Base-by-base conservation (phyloP, 2,329 filamentous ascomycete genomes). In the Didymella segeticola region DNA sequence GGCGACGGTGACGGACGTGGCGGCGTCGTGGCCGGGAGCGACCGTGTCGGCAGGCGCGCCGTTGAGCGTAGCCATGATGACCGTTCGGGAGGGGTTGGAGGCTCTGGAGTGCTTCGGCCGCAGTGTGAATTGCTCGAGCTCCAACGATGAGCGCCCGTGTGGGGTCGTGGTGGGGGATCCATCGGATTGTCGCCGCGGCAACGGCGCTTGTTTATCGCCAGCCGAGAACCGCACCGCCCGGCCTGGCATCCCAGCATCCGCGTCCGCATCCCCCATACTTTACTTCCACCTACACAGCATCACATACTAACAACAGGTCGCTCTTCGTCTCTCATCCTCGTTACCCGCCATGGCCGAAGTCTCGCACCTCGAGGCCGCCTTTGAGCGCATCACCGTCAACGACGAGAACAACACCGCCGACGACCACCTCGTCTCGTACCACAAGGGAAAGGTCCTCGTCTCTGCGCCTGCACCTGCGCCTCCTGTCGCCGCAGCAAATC, bases 331-430 rank as follows among this genome's bases (percentile, higher is more conserved):
- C n/a, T n/a, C n/a, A n/a, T n/a, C n/a, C n/a, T n/a, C n/a, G n/a
- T n/a, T n/a, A 9, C 30, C 10, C 34, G 15, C 48, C 36, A 84
- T 93, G 89, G 86, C 47, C 15, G 47, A 93, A 61, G 85, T 89
- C 54, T 86, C 90, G 65, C 86, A 86, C 45, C 82, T 98, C 39
- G 93, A 97, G 79, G 82, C 89, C 77, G 90, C 90, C 67, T 91
- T 98, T 71, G 92, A 96, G 86, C 88, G 88, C 76, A 85, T 97
- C 78, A 89, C 90, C 17, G 90, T 97, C 58, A 89, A 90, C 66
- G 93, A 97, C 71, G 93, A 96, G 77, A 96, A 93, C 71, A 95
- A 93, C 71, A n/a, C n/a, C n/a, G n/a, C n/a, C n/a, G 88, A 78
- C 51, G 77, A 79, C 51, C 71, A 91, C 54, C 77, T 80, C 26